phyloP scores from a whole-genome alignment of 805 yeast genomes.

The Wickerhamomyces bovis region DNA sequence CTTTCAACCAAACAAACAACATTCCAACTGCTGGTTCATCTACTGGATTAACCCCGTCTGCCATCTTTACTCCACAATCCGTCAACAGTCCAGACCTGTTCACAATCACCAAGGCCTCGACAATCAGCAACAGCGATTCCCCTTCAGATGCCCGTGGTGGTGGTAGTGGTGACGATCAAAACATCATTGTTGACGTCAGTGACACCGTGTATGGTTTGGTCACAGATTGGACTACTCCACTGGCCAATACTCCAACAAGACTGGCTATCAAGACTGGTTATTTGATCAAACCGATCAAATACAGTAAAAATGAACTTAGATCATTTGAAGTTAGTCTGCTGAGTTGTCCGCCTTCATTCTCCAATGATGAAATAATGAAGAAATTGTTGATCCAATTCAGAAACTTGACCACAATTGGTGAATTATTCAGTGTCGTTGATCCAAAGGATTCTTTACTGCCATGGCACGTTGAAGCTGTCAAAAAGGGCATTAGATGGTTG shows the following conservation, averaged over 20 bases:
- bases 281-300: constrained; percentile 37
- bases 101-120: constrained; percentile 8
- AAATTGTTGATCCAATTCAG: constrained; percentile 55
- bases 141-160: constrained; percentile 8
- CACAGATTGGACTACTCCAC: constrained; percentile 54
- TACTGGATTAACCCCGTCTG: constrained; percentile 22
- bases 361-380: constrained; percentile 47
- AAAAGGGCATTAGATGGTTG: constrained; percentile 50
- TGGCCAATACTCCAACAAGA: constrained; percentile 65
- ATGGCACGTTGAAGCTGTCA: constrained; percentile 69
- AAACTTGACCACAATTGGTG: constrained; percentile 40
- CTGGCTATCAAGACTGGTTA: constrained; percentile 70
- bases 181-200: constrained; percentile 39
- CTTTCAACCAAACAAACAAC: not conserved
- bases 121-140: constrained; percentile 12
- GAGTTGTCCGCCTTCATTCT: constrained; percentile 68
- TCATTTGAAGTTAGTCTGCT: constrained; percentile 59
- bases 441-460: constrained; percentile 45
- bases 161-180: constrained; percentile 8
- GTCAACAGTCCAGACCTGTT: constrained; percentile 24
- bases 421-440: constrained; percentile 30
- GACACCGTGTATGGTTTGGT: constrained; percentile 52
- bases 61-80: constrained; percentile 23
- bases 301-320: constrained; percentile 25
- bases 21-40: constrained; percentile 23